Percentiles rank a stretch among this genome's conserved stretches.
Evolutionary conservation across 164 flowering plant genomes (phyloP).

Genomic region (Sedum album): DNA sequence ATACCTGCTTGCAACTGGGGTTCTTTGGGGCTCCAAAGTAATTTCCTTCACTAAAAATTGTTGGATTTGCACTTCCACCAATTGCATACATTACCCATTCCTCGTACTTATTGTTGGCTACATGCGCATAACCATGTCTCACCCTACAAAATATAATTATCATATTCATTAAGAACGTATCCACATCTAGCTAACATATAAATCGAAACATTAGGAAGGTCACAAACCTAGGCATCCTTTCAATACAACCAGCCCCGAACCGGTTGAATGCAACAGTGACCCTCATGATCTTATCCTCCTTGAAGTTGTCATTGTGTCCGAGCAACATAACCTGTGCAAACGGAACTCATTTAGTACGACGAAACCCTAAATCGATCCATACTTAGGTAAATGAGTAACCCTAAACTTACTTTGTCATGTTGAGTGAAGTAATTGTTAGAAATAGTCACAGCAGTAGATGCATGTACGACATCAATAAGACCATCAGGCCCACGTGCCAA

Average conservation of each 20-base stretch:
- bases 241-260: constrained; percentile 56
- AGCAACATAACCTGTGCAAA: constrained; percentile 59
- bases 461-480: constrained; percentile 51
- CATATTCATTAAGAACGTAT: background rate
- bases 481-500: constrained; percentile 44
- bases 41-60: constrained; percentile 61
- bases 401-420: constrained; percentile 43
- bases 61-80: constrained; percentile 64
- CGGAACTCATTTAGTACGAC: background rate
- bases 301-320: constrained; percentile 46
- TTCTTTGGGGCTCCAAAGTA: constrained; percentile 35
- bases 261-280: constrained; percentile 59
- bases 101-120: constrained; percentile 53
- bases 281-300: constrained; percentile 52
- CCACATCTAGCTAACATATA: too few relatives aligned
- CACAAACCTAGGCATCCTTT: constrained; percentile 70
- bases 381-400: background rate
- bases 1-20: constrained; percentile 31
- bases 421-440: constrained; percentile 57
- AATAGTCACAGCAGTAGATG: constrained; percentile 48
- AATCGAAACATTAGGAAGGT: background rate
- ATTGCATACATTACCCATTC: constrained; percentile 61
- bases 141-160: constrained; percentile 36
- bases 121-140: constrained; percentile 54
- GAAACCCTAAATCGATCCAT: background rate